Percentiles rank a stretch among this genome's conserved stretches.
Evolutionary conservation across 331 rosid species (phyloP).

Genomic region (Dryas integrifolia): DNA sequence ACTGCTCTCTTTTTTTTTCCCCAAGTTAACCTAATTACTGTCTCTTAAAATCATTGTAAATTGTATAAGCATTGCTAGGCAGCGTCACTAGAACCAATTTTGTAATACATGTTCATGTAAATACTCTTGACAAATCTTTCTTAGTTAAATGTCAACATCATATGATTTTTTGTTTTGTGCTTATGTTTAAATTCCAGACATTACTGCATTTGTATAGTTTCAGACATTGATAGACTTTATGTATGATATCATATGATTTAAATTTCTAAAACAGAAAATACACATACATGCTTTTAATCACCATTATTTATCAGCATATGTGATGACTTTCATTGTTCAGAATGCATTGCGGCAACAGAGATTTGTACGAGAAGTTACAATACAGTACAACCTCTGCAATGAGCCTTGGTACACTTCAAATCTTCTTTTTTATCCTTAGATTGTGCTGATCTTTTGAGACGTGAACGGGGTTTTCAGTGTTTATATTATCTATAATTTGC

Average conservation of each 20-base stretch:
- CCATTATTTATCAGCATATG: constrained; percentile 12
- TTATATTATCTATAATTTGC: not conserved
- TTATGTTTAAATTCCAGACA: not conserved
- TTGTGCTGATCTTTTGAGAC: not conserved
- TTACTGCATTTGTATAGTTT: not conserved
- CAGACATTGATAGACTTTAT: not conserved
- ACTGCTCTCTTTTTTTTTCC: not conserved
- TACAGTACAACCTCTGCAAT: constrained; percentile 98
- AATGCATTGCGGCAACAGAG: constrained; percentile 86
- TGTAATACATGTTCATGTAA: not conserved
- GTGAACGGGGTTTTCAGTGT: not conserved
- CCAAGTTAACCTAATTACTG: not conserved
- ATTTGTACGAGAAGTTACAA: constrained; percentile 88
- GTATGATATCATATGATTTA: not conserved
- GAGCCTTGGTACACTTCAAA: constrained; percentile 76
- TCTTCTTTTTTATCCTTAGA: constrained; percentile 13
- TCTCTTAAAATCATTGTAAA: not conserved
- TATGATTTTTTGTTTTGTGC: not conserved
- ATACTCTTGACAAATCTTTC: not conserved
- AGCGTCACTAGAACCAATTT: not conserved
- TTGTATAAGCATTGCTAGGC: not conserved
- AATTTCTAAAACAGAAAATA: not conserved
- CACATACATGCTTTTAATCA: not conserved
- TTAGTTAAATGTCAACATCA: not conserved
- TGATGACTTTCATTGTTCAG: constrained; percentile 45